Base-by-base conservation (phyloP, 2,329 filamentous ascomycete genomes). In the Alternaria burnsii region DNA sequence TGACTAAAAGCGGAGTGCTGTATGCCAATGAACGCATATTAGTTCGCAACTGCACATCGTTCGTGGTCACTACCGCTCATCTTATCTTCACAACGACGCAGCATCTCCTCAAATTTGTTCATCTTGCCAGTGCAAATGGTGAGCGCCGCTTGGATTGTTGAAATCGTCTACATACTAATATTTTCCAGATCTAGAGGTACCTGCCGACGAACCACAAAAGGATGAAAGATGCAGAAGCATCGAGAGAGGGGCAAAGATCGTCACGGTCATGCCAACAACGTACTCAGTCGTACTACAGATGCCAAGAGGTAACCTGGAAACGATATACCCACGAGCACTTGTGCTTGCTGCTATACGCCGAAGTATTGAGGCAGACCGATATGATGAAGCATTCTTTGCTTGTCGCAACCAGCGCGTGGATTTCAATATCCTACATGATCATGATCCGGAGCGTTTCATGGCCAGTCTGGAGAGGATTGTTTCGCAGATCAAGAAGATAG, bases 341-440 rank as follows among this genome's bases (percentile, higher is more conserved):
- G 94, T 99, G 0, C 84, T 99, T 50, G 93, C 93, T 2, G 94
- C 93, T 26, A 96, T 99, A 57, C 88, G 95, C 48, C 87, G 87
- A 51, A 88, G 91, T 52, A 92, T 99, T 52, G 90, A 93, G 55
- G 83, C 86, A 32, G 91, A 91, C 76, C 88, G 95, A 70, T 99
- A 97, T 73, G 87, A 86, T 50, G 88, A 87, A 52, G 95, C 95
- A 0, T 99, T 97, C 75, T 83, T 91, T 22, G 90, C 93, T 63
- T 98, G 95, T 76, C 89, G 95, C 52, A 94, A 89, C 22, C 96
- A 99, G 76, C 88, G 96, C 68, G 95, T 99, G 1, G 95, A 99
- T 73, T 94, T 98, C 91, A 99, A 99, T 73, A 94, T 99, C 62
- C 83, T 99, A 3, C 94, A 97, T 73, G 95, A 99, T 73, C 92